Evolutionary conservation across 2,329 filamentous ascomycete genomes (phyloP).

Genomic region (Leptographium lundbergii): DNA sequence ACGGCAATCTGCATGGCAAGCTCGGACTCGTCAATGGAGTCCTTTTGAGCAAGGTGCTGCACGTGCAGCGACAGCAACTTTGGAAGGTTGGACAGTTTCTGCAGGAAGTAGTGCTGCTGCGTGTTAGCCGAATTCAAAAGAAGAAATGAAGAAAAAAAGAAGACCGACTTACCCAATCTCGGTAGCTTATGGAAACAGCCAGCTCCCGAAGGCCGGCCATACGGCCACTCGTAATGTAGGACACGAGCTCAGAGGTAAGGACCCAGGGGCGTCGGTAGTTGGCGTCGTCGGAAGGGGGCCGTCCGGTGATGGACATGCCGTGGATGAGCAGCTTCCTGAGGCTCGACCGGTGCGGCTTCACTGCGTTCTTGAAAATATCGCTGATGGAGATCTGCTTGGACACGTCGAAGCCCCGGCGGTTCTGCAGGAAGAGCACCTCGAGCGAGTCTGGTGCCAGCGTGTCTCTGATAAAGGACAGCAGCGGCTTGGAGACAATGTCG

Average conservation of each 20-base stretch:
- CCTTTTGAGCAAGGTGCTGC: constrained; percentile 13
- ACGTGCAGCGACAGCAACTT: constrained; percentile 44
- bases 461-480: constrained; percentile 66
- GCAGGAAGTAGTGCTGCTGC: constrained; percentile 61
- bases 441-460: constrained; percentile 66
- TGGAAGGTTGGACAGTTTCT: constrained; percentile 56
- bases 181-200: constrained; percentile 59
- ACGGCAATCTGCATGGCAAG: constrained; percentile 66
- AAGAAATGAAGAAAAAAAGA: too few relatives aligned
- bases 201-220: constrained; percentile 63
- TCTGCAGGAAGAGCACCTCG: constrained; percentile 69
- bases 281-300: constrained; percentile 19
- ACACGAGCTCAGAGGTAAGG: constrained; percentile 53
- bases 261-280: constrained; percentile 57
- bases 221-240: constrained; percentile 63
- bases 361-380: constrained; percentile 55
- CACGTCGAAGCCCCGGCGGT: constrained; percentile 37
- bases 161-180: constrained; percentile 59
- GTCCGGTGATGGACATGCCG: constrained; percentile 41
- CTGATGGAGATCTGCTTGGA: constrained; percentile 48
- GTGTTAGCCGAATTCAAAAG: not conserved
- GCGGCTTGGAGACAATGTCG: constrained; percentile 53
- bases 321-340: constrained; percentile 64
- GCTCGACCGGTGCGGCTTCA: constrained; percentile 59
- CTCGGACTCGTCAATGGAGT: constrained; percentile 42